phyloP scores from a whole-genome alignment of 2,329 filamentous ascomycete species.

The Fusarium buxicola region DNA sequence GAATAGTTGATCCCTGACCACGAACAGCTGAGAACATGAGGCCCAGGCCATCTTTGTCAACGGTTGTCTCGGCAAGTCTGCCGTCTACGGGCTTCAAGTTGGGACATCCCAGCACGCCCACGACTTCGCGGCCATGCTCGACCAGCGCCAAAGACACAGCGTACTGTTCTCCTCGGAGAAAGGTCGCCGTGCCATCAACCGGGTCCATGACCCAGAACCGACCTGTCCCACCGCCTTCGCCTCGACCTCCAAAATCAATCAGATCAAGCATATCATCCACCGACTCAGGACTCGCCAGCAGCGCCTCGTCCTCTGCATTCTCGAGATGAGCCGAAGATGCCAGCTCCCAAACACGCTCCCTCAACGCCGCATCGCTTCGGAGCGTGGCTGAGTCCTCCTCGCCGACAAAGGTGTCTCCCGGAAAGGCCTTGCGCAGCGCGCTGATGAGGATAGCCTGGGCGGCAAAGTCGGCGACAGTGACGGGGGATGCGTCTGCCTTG shows the following conservation, averaged over 20 bases:
- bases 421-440: slow-evolving; percentile 65
- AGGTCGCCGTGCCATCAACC: slow-evolving; percentile 72
- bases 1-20: slow-evolving; percentile 48
- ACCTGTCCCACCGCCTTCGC: slow-evolving; percentile 50
- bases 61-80: slow-evolving; percentile 49
- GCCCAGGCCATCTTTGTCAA: slow-evolving; percentile 51
- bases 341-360: slow-evolving; percentile 66
- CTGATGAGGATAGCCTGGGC: slow-evolving; percentile 71
- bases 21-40: slow-evolving; percentile 51
- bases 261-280: slow-evolving; percentile 68
- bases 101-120: slow-evolving; percentile 72
- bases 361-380: slow-evolving; percentile 59
- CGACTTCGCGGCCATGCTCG: slow-evolving; percentile 65
- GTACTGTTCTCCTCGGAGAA: slow-evolving; percentile 71
- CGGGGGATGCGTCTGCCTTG: slow-evolving; percentile 69
- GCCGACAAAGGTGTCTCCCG: slow-evolving; percentile 68
- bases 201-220: slow-evolving; percentile 73
- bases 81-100: slow-evolving; percentile 61
- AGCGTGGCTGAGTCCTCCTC: slow-evolving; percentile 69
- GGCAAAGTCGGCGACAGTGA: slow-evolving; percentile 73
- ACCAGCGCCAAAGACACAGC: slow-evolving; percentile 70
- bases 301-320: slow-evolving; percentile 20
- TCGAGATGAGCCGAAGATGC: slow-evolving; percentile 49
- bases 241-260: slow-evolving; percentile 68
- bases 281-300: slow-evolving; percentile 55